phyloP scores from a whole-genome alignment of 305 asterid species.

The Striga hermonthica region DNA sequence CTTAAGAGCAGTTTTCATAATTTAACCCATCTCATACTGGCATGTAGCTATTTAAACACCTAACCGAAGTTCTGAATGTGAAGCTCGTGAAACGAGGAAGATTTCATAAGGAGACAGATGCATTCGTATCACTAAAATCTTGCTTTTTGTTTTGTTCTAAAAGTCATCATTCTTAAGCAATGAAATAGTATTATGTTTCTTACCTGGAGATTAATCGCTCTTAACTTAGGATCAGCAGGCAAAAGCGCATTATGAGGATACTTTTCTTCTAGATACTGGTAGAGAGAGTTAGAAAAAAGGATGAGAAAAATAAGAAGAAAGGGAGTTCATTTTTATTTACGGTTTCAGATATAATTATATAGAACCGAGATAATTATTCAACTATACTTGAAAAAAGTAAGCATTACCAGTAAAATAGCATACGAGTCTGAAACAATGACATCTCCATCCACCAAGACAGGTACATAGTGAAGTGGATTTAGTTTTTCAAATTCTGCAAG shows the following conservation, averaged over 20 bases:
- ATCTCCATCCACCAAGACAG: slow-evolving; percentile 71
- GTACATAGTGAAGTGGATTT: slow-evolving; percentile 70
- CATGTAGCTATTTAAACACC: too few species aligned
- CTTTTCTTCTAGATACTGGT: slow-evolving; percentile 75
- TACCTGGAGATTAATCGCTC: slow-evolving; percentile 85
- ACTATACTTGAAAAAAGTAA: slow-evolving; percentile 2
- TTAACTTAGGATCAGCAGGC: slow-evolving; percentile 57
- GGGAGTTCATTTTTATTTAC: not conserved
- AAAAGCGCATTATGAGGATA: slow-evolving; percentile 54
- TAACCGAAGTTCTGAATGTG: not conserved
- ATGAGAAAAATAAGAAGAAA: too few species aligned
- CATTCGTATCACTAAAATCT: too few species aligned
- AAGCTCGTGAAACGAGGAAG: not conserved
- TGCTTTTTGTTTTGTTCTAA: too few species aligned
- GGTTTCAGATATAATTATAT: not conserved
- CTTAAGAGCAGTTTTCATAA: too few species aligned
- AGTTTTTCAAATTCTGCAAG: slow-evolving; percentile 66
- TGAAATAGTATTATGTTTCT: slow-evolving; percentile 14
- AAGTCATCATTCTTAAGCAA: not conserved
- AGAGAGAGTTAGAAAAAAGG: too few species aligned
- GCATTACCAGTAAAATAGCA: slow-evolving; percentile 63
- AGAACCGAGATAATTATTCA: not conserved
- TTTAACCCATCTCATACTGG: too few species aligned
- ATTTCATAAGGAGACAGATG: too few species aligned
- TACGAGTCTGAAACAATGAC: slow-evolving; percentile 63